Base-by-base conservation (phyloP, 768 basidiomycete species). In the Glaciozyma martinii region DNA sequence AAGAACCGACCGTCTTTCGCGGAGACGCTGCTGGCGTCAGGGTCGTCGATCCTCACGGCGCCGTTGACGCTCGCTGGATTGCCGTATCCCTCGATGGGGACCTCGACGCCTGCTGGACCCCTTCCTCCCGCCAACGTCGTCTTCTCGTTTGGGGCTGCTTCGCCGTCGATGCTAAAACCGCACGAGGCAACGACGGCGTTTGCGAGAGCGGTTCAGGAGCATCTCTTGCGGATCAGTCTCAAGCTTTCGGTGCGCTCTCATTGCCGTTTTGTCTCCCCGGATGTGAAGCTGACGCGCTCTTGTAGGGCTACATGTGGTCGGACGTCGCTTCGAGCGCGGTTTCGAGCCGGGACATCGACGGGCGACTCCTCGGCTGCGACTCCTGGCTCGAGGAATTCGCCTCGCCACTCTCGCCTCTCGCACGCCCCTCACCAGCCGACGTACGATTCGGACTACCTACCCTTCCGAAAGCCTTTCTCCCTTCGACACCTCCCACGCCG, bases 341-440 rank as follows among this genome's bases (percentile, higher is more conserved):
- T 33, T n/a, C 55, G 10, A 33, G 23, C n/a, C 21, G 32, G 3
- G n/a, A 56, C 55, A 6, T n/a, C 30, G 55, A 56, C n/a, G 55
- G 55, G 3, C 55, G 55, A 25, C 55, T 56, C 32, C n/a, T 33
- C 37, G 55, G 55, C 55, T 37, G 55, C 37, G 55, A 56, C 55
- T 1, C 55, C n/a, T 56, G 55, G 55, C 23, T 56, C 55, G 55
- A 40, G 32, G 55, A 56, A 33, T 56, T 56, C 33, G 55, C 55
- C 7, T n/a, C 23, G n/a, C 55, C 55, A 4, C 37, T 56, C 8
- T 56, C 55, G 33, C 55, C 55, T 18, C 37, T 56, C 33, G 23
- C 55, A n/a, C 33, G 55, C 5, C 55, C 37, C 5, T 33, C 33
- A 21, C 16, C 33, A 9, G 23, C 21, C 18, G 55, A 56, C 23